These are phyloP conservation scores for Metschnikowia colocasiae DNA, from an alignment of 805 yeast species.

Conservation along the genomic window DNA sequence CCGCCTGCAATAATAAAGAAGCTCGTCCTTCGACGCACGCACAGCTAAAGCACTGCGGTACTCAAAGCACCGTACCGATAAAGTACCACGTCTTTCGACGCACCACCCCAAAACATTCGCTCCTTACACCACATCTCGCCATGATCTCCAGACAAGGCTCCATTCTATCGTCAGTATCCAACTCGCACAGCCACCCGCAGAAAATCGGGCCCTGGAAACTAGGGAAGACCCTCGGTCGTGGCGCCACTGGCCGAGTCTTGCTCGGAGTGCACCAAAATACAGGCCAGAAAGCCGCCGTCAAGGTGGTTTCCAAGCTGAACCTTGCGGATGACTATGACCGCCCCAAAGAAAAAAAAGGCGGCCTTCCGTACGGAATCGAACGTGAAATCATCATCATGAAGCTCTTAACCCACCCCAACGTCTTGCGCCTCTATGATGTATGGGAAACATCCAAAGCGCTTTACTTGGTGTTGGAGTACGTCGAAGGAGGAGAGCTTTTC, in stretches of 20 bases:
- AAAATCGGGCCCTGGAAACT: conserved; percentile 79
- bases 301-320: conserved; percentile 69
- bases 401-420: conserved; percentile 87
- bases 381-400: conserved; percentile 98
- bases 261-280: conserved; percentile 65
- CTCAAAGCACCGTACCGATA: not conserved
- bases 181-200: conserved; percentile 44
- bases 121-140: not conserved
- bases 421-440: conserved; percentile 89
- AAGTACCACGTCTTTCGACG: conserved; percentile 2
- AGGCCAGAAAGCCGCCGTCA: conserved; percentile 79
- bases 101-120: not conserved
- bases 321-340: conserved; percentile 36
- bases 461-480: conserved; percentile 73
- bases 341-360: conserved; percentile 28
- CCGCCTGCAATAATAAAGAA: not conserved
- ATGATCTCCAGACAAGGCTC: conserved; percentile 54
- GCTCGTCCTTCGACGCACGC: conserved; percentile 2
- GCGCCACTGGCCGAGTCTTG: conserved; percentile 78
- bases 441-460: conserved; percentile 96
- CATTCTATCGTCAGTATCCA: conserved; percentile 51
- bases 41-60: not conserved
- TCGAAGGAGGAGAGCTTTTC: conserved; percentile 84
- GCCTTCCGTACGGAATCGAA: conserved; percentile 92
- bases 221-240: conserved; percentile 76